phyloP scores from a whole-genome alignment of 306 rosid species.

The Lagenaria siceraria region DNA sequence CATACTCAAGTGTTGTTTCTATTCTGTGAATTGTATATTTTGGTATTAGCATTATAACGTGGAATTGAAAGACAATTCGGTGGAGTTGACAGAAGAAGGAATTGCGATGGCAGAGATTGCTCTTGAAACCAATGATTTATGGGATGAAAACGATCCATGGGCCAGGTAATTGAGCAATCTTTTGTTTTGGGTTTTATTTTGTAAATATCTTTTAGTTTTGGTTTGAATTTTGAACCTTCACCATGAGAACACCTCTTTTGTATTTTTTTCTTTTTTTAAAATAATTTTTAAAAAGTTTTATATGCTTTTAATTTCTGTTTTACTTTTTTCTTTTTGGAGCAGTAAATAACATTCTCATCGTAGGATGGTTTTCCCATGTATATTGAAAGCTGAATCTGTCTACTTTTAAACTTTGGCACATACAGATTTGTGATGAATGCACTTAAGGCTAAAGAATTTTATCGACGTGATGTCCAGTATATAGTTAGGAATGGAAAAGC shows the following conservation, averaged over 20 bases:
- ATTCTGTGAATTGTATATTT: neutral
- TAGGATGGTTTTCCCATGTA: neutral
- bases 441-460: slow-evolving; percentile 90
- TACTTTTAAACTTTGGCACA: slow-evolving; percentile 15
- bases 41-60: slow-evolving; percentile 71
- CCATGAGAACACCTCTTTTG: neutral
- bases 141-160: slow-evolving; percentile 99
- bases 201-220: neutral
- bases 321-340: neutral
- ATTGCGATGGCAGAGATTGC: slow-evolving; percentile 89
- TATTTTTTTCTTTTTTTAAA: neutral
- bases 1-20: neutral
- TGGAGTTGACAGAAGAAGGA: slow-evolving; percentile 95
- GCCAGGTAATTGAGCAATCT: slow-evolving; percentile 50
- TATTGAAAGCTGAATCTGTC: neutral
- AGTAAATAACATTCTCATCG: neutral
- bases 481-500: slow-evolving; percentile 92
- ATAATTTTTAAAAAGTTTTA: neutral
- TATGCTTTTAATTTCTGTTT: neutral
- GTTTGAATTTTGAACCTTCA: neutral
- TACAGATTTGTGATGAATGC: slow-evolving; percentile 96
- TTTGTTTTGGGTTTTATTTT: neutral
- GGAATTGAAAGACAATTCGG: slow-evolving; percentile 85
- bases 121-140: slow-evolving; percentile 86
- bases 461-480: slow-evolving; percentile 81